These are phyloP conservation scores for Beta vulgaris DNA, from an alignment of 148 eudicot species.

Conservation along the genomic window DNA sequence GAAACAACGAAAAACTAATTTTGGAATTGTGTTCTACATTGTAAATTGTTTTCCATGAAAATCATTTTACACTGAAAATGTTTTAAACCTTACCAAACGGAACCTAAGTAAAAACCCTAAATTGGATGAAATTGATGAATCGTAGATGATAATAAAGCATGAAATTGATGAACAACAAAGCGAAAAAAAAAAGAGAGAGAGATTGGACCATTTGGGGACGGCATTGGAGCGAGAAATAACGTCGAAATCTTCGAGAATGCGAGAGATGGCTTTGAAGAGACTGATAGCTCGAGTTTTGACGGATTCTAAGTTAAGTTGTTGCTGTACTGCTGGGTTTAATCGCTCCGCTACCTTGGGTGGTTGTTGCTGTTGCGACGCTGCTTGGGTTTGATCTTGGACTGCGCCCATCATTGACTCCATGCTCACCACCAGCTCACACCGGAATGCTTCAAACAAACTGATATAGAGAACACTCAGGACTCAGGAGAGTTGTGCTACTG, in stretches of 20 bases:
- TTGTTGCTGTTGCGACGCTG: not conserved
- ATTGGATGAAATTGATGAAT: no score
- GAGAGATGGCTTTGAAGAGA: conserved; percentile 72
- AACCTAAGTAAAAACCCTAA: no score
- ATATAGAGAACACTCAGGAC: no score
- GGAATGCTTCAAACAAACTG: no score
- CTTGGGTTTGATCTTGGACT: conserved; percentile 12
- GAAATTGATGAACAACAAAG: not conserved
- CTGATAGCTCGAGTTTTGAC: conserved; percentile 80
- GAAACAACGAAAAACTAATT: no score
- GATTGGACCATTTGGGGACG: conserved; percentile 65
- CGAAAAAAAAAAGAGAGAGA: not conserved
- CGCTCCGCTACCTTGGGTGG: conserved; percentile 44
- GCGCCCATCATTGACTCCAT: conserved; percentile 22
- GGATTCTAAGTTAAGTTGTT: conserved; percentile 77
- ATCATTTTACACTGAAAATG: no score
- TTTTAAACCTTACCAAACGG: no score
- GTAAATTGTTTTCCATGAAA: no score
- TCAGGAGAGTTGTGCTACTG: no score
- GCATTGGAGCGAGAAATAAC: conserved; percentile 62
- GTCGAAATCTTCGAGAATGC: conserved; percentile 81
- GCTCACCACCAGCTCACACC: not conserved
- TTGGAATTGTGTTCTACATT: no score
- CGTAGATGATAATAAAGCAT: no score
- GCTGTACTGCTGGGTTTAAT: conserved; percentile 66